Conservation (phyloP, 192 early-diverging fungal genomes). For the Lobosporangium transversale region DNA sequence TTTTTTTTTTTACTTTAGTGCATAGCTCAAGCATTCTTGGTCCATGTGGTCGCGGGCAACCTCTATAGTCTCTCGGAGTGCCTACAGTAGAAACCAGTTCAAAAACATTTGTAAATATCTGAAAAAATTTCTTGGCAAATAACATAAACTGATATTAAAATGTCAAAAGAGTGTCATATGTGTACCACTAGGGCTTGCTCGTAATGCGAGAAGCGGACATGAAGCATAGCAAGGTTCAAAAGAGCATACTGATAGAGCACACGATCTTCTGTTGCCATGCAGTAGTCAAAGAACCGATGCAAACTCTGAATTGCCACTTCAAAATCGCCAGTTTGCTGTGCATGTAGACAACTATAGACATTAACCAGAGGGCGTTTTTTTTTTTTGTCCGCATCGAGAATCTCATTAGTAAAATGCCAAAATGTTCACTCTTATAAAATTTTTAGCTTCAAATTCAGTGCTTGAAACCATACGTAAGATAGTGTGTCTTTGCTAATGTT, state of each 20-base stretch:
- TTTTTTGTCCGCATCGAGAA: conserved; percentile 11
- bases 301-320: conserved; percentile 54
- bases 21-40: conserved; percentile 57
- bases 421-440: background rate
- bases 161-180: background rate
- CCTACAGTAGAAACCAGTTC: conserved; percentile 33
- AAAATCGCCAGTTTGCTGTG: conserved; percentile 51
- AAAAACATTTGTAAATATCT: too few relatives aligned
- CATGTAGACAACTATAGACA: conserved; percentile 43
- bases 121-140: too few relatives aligned
- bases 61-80: conserved; percentile 52
- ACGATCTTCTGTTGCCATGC: conserved; percentile 32
- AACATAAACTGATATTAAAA: too few relatives aligned
- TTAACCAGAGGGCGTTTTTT: too few relatives aligned
- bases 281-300: conserved; percentile 56
- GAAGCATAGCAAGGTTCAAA: conserved; percentile 55
- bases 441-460: too few relatives aligned
- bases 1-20: conserved; percentile 56
- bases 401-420: background rate
- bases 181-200: conserved; percentile 54
- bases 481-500: conserved; percentile 47
- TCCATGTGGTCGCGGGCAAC: conserved; percentile 55
- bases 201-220: conserved; percentile 55
- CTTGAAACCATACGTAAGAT: conserved; percentile 41
- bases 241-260: conserved; percentile 56